Percentiles rank a stretch among this genome's conserved stretches.
phyloP scores from a whole-genome alignment of 192 early-diverging fungal species.

The Backusella psychrophila region DNA sequence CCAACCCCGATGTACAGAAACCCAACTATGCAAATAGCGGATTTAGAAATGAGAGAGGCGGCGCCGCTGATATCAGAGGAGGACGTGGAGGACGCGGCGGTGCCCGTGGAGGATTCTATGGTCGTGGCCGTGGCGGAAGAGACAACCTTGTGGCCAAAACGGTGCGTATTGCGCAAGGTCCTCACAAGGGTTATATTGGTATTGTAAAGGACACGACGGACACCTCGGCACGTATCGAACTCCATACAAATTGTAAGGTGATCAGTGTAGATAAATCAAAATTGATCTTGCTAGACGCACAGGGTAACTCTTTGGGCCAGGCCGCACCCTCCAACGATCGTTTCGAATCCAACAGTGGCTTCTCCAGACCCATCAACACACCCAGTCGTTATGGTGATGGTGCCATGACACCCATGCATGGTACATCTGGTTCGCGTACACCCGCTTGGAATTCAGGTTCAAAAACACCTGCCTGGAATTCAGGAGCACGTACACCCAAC shows the following conservation, averaged over 20 bases:
- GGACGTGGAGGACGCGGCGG: slow-evolving; percentile 41
- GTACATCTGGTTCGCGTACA: slow-evolving; percentile 14
- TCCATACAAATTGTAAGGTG: slow-evolving; percentile 85
- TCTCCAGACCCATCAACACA: slow-evolving; percentile 27
- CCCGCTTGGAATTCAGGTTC: slow-evolving; percentile 32
- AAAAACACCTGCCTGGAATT: slow-evolving; percentile 55
- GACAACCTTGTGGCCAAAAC: slow-evolving; percentile 69
- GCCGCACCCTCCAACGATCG: slow-evolving; percentile 24
- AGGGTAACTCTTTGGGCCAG: slow-evolving; percentile 50
- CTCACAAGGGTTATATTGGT: slow-evolving; percentile 97
- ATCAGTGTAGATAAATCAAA: slow-evolving; percentile 80
- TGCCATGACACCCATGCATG: slow-evolving; percentile 45
- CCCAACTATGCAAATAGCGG: slow-evolving; percentile 7
- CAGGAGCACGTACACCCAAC: slow-evolving; percentile 55
- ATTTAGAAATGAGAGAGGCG: neutral
- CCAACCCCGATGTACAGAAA: slow-evolving; percentile 6
- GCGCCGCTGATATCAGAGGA: slow-evolving; percentile 25
- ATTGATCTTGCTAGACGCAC: slow-evolving; percentile 62
- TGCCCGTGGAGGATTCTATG: slow-evolving; percentile 54
- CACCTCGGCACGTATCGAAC: slow-evolving; percentile 75
- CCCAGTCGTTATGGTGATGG: slow-evolving; percentile 42
- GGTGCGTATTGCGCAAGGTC: slow-evolving; percentile 81
- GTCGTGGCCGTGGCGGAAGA: slow-evolving; percentile 49
- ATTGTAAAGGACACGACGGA: slow-evolving; percentile 89
- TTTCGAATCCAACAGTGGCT: slow-evolving; percentile 24